A percentile compares a stretch with the other conserved stretches of the same genome.
These are phyloP conservation scores for Entonaema liquescens DNA, from an alignment of 495 filamentous ascomycete genomes.

Conservation along the genomic window DNA sequence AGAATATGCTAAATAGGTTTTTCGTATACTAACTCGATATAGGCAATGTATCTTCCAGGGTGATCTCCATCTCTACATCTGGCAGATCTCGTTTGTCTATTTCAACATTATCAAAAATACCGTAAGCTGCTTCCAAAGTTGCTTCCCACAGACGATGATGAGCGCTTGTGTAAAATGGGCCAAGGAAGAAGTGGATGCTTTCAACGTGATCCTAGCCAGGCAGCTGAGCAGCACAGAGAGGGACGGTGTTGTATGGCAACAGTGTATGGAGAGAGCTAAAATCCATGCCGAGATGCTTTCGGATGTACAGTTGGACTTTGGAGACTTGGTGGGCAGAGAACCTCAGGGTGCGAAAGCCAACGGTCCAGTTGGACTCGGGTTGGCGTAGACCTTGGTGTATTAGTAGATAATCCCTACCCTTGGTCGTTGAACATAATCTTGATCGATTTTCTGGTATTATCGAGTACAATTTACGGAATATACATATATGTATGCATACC, in stretches of 20 bases:
- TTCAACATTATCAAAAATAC: slow-evolving; percentile 95
- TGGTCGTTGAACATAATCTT: background rate
- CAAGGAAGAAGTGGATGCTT: slow-evolving; percentile 88
- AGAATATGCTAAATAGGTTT: background rate
- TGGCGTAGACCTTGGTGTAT: slow-evolving; percentile 39
- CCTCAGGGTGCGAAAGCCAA: slow-evolving; percentile 32
- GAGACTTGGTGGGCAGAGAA: slow-evolving; percentile 67
- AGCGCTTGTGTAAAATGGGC: slow-evolving; percentile 96
- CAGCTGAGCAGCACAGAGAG: slow-evolving; percentile 84
- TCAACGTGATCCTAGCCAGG: slow-evolving; percentile 80
- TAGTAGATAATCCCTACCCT: background rate
- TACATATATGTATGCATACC: background rate
- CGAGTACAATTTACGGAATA: background rate
- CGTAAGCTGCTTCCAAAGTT: slow-evolving; percentile 84
- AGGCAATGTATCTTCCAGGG: slow-evolving; percentile 95
- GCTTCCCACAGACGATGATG: slow-evolving; percentile 86
- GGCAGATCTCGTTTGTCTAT: slow-evolving; percentile 94
- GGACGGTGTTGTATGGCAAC: slow-evolving; percentile 73
- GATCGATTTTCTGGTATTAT: background rate
- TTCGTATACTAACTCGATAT: slow-evolving; percentile 45
- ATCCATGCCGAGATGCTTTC: slow-evolving; percentile 80
- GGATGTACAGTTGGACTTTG: slow-evolving; percentile 92
- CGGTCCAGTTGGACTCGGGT: slow-evolving; percentile 53
- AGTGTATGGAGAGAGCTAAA: slow-evolving; percentile 83
- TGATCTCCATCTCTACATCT: slow-evolving; percentile 89